phyloP scores from a whole-genome alignment of 2,329 filamentous ascomycete genomes.

The Drechmeria coniospora region DNA sequence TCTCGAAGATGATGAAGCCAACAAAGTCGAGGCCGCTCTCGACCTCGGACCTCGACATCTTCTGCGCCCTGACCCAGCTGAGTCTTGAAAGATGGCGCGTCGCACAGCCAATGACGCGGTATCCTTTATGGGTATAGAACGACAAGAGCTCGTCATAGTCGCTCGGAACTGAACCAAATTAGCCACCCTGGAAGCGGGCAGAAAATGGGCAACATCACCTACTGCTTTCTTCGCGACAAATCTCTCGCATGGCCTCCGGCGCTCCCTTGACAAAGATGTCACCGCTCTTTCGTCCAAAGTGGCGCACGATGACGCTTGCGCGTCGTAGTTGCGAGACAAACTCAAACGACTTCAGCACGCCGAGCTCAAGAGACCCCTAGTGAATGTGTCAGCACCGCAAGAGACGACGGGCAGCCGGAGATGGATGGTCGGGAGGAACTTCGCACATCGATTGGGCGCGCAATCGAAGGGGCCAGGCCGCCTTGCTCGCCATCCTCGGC shows the following conservation, averaged over 20 bases:
- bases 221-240: conserved; percentile 72
- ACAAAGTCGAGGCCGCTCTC: conserved; percentile 76
- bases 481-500: conserved; percentile 59
- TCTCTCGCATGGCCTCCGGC: conserved; percentile 89
- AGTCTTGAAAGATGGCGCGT: conserved; percentile 76
- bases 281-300: conserved; percentile 70
- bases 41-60: conserved; percentile 75
- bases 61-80: conserved; percentile 88
- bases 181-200: conserved; percentile 1
- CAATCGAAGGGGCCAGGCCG: conserved; percentile 73
- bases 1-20: conserved; percentile 97
- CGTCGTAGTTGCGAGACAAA: conserved; percentile 86
- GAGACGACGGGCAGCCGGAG: too few species aligned
- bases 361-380: conserved; percentile 58
- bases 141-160: conserved; percentile 84
- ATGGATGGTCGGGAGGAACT: too few species aligned
- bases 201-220: conserved; percentile 17
- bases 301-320: conserved; percentile 82
- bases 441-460: conserved; percentile 54
- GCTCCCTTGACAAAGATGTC: conserved; percentile 93
- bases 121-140: conserved; percentile 89
- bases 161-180: conserved; percentile 43
- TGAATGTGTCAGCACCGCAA: conserved; percentile 9
- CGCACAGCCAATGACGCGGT: conserved; percentile 89
- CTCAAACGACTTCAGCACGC: conserved; percentile 82